Evolutionary conservation across 1,284 basidiomycete species (phyloP), one percentile per base, ranked within the genome.

Genomic region (Erythrobasidium hasegawianum): DNA sequence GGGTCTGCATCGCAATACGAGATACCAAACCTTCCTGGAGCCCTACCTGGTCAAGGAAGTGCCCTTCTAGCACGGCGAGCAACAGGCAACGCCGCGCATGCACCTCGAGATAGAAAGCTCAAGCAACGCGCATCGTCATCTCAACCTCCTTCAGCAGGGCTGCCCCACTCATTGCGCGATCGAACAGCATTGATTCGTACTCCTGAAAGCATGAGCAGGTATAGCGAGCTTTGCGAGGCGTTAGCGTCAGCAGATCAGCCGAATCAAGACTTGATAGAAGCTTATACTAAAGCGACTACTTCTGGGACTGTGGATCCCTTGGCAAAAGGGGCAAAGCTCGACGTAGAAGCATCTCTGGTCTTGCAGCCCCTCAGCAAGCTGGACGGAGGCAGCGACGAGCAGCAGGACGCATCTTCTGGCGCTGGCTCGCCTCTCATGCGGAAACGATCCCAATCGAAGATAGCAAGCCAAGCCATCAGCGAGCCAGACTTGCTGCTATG

Each of bases 121-220:
- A 33, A 33, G 58, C 62, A 9, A 24, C 33, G 33, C 33, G 33
- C 33, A 33, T 33, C 33, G 11, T 33, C 62, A 2, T 65, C 62
- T 27, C 47, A 57, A 27, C 55, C 62, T 9, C 55, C 62, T 9
- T 20, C 43, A 16, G 33, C 62, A 9, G 14, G 33, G 9, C 8
- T 22, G 10, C 50, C 70, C 0, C 72, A 74, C 0, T 33, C 33
- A 33, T 77, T 79, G 57, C 73, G 75, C 43, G 75, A 78, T 53
- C 70, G 72, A 43, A 83, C 84, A 4, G 90, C 90, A 0, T 83
- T 95, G 33, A 76, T 86, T 11, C 86, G 93, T n/a, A 90, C 88
- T 0, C 80, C 85, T 0, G 82, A 86, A 68, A 83, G 85, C 26
- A 95, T 95, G 90, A 53, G 53, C 26, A 62, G 64, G 33, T 72